Conservation (phyloP, 139 green algal genomes). For the Chlamydomonas eustigma region DNA sequence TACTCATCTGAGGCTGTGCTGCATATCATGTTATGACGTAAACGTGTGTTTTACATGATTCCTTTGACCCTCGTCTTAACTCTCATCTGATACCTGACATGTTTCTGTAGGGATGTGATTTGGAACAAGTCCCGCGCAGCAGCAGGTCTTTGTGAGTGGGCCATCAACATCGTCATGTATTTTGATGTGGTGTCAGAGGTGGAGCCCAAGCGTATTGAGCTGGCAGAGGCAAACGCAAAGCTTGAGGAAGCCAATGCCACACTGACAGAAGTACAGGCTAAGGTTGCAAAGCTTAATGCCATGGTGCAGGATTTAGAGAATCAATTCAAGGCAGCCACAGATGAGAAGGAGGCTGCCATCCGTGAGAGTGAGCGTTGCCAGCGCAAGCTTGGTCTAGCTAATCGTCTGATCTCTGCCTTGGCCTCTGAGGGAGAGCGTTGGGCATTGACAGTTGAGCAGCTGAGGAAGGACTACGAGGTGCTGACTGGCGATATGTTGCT, state of each 20-base stretch:
- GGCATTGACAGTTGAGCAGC: slow-evolving; percentile 66
- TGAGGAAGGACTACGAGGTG: slow-evolving; percentile 70
- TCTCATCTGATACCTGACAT: too few species aligned
- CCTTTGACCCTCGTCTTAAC: too few species aligned
- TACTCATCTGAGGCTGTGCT: too few species aligned
- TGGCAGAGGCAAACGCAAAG: slow-evolving; percentile 80
- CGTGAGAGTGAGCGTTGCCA: slow-evolving; percentile 66
- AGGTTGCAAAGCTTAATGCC: slow-evolving; percentile 73
- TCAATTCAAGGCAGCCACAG: slow-evolving; percentile 68
- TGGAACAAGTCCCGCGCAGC: slow-evolving; percentile 81
- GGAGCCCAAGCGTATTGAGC: slow-evolving; percentile 80
- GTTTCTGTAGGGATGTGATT: slow-evolving; percentile 60
- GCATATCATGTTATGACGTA: too few species aligned
- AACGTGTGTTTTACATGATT: too few species aligned
- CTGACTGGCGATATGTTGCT: slow-evolving; percentile 74
- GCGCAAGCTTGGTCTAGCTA: slow-evolving; percentile 77
- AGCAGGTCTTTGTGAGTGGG: slow-evolving; percentile 85
- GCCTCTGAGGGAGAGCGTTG: slow-evolving; percentile 76
- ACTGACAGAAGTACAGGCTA: slow-evolving; percentile 50
- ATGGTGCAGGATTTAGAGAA: slow-evolving; percentile 72
- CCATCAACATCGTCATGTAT: slow-evolving; percentile 89
- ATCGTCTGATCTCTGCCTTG: slow-evolving; percentile 81
- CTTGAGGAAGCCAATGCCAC: slow-evolving; percentile 69
- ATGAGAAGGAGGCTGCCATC: slow-evolving; percentile 84
- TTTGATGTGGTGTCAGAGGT: slow-evolving; percentile 79